Conservation (phyloP, 108 stramenopile species). For the Skeletonema marinoi region DNA sequence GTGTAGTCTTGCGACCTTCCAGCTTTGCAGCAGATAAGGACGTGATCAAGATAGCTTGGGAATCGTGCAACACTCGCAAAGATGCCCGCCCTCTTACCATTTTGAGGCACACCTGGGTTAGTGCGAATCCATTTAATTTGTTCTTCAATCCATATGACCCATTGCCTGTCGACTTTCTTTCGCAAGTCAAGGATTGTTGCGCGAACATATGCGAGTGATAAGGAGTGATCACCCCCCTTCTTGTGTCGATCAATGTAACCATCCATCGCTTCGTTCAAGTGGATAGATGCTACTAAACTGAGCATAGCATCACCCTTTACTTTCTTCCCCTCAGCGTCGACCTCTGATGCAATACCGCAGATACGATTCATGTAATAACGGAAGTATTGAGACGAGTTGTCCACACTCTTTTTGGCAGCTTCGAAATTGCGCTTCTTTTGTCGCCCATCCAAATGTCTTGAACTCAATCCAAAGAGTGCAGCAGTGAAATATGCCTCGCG, state of each 20-base stretch:
- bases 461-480: constrained; percentile 82
- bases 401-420: constrained; percentile 79
- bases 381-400: constrained; percentile 82
- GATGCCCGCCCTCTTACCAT: constrained; percentile 86
- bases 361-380: constrained; percentile 84
- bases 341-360: constrained; percentile 77
- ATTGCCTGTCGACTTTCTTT: constrained; percentile 87
- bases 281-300: constrained; percentile 80
- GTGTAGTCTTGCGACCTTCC: constrained; percentile 68
- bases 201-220: constrained; percentile 86
- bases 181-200: constrained; percentile 85
- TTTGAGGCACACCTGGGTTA: constrained; percentile 81
- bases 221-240: constrained; percentile 87
- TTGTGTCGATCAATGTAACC: constrained; percentile 88
- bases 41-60: constrained; percentile 84
- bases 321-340: constrained; percentile 57
- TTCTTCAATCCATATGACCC: constrained; percentile 88
- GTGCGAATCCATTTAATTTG: constrained; percentile 87
- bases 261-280: constrained; percentile 87
- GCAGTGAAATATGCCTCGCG: constrained; percentile 90
- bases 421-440: constrained; percentile 92
- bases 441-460: constrained; percentile 79
- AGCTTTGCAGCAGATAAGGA: constrained; percentile 78
- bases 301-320: constrained; percentile 80
- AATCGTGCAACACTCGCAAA: constrained; percentile 80